Base-by-base conservation (phyloP, 345 rosid genomes). In the Balakata baccata region DNA sequence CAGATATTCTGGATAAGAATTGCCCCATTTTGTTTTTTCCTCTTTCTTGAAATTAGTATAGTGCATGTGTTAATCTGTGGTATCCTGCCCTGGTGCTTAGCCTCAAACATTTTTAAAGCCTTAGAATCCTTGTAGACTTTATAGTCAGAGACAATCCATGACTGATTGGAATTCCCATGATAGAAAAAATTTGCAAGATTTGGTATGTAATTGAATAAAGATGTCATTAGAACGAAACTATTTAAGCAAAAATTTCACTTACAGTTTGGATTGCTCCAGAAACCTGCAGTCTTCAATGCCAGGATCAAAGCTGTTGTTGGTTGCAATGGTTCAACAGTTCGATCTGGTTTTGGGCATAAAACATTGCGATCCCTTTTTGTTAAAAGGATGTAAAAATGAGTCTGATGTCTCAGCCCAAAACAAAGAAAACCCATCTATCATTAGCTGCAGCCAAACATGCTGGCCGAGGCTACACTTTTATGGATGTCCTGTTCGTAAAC, bases 251-350 rank as follows among this genome's bases (percentile, higher is more conserved):
- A 49, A 77, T 54, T 73, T 43, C 56, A 34, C 12, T 66, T 69
- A 76, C 77, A 73, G 68, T 61, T 66, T 47, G 66, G 61, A 43
- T 73, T 79, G 80, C 78, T 70, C 41, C 53, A 73, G 69, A 78
- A 73, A 66, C 68, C 71, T 82, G 66, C 56, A 41, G 62, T 60
- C 67, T 59, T 47, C 79, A 75, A 67, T 63, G 34, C 56, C 46
- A 58, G 51, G 61, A 78, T 73, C 38, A 0, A 67, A 62, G 63
- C 69, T 68, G 70, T 73, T 75, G 75, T 52, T 73, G 74, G 72
- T 79, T 75, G 74, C 70, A n/a, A 74, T 61, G 51, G 65, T 69
- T 78, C 74, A 73, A 59, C 58, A 49, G 38, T 49, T 61, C 3
- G 52, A 64, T 64, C 69, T 64, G 70, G 70, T 73, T 73, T 62